These are phyloP conservation scores for Taphrina betulina DNA, from an alignment of 1,139 yeast species.

Conservation along the genomic window DNA sequence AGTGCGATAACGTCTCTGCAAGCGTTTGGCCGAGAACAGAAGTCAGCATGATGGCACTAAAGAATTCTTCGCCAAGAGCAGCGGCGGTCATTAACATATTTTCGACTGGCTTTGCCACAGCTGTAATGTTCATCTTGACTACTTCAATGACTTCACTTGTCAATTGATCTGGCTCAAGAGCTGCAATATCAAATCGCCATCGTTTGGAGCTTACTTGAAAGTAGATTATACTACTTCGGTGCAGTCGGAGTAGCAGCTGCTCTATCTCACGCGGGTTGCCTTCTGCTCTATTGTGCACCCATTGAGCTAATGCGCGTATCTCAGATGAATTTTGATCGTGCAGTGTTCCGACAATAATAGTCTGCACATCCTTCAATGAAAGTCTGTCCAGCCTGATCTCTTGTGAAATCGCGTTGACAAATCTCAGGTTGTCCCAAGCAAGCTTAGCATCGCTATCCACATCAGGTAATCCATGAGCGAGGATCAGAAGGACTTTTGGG, in stretches of 20 bases:
- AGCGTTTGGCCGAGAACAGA: background rate
- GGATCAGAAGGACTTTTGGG: conserved; percentile 3
- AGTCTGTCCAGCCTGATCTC: conserved; percentile 3
- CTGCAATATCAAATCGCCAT: conserved; percentile 13
- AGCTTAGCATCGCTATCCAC: background rate
- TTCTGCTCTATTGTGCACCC: background rate
- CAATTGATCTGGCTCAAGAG: conserved; percentile 7
- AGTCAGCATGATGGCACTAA: background rate
- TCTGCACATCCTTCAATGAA: background rate
- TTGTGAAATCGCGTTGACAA: background rate
- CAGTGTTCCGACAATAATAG: conserved; percentile 6
- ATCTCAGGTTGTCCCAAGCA: background rate
- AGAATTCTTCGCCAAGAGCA: conserved; percentile 4
- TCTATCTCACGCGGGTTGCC: conserved; percentile 11
- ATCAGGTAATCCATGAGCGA: conserved; percentile 4
- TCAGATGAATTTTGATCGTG: conserved; percentile 8
- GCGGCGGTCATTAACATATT: conserved; percentile 7
- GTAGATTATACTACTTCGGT: background rate
- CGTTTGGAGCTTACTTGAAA: background rate
- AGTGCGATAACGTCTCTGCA: background rate
- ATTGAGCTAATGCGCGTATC: background rate
- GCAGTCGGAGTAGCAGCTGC: conserved; percentile 1
- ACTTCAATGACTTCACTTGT: conserved; percentile 4
- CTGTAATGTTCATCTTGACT: background rate
- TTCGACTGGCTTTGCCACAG: background rate